Percentiles rank a stretch among this genome's conserved stretches.
phyloP scores from a whole-genome alignment of 148 eudicot species.

The Rhododendron mucronatum region DNA sequence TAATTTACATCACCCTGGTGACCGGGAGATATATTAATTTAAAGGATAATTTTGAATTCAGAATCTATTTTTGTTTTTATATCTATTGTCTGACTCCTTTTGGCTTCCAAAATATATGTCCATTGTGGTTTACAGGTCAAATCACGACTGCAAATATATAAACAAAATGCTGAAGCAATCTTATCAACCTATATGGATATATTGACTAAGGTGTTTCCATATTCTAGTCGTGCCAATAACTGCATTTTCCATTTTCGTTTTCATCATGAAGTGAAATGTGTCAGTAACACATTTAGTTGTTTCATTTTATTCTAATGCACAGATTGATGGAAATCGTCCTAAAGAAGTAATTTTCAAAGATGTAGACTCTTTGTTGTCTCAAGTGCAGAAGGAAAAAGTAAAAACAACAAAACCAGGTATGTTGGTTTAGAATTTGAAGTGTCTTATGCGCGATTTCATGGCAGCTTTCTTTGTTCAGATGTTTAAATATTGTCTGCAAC shows the following conservation, averaged over 20 bases:
- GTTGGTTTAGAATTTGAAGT: slow-evolving; percentile 1
- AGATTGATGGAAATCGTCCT: slow-evolving; percentile 88
- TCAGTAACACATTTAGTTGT: slow-evolving; percentile 16
- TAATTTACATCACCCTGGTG: background rate
- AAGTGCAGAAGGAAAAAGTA: slow-evolving; percentile 46
- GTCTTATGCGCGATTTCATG: background rate
- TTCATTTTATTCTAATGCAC: slow-evolving; percentile 14
- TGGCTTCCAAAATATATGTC: background rate
- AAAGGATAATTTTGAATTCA: background rate
- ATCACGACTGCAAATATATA: slow-evolving; percentile 77
- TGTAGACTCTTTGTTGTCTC: slow-evolving; percentile 44
- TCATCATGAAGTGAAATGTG: background rate
- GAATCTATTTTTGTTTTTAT: background rate
- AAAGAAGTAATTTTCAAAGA: slow-evolving; percentile 72
- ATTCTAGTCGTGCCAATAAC: background rate
- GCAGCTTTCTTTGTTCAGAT: background rate
- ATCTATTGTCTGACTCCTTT: background rate
- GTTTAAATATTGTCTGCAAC: background rate
- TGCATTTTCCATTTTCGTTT: background rate
- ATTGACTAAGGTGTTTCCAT: slow-evolving; percentile 54
- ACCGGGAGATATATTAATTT: background rate
- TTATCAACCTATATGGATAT: slow-evolving; percentile 51
- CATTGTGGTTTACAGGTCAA: slow-evolving; percentile 46
- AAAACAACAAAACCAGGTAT: slow-evolving; percentile 42
- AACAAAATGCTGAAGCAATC: slow-evolving; percentile 72